Evolutionary conservation across 208 protist species (phyloP).

Genomic region (Acanthamoeba rhysodes): DNA sequence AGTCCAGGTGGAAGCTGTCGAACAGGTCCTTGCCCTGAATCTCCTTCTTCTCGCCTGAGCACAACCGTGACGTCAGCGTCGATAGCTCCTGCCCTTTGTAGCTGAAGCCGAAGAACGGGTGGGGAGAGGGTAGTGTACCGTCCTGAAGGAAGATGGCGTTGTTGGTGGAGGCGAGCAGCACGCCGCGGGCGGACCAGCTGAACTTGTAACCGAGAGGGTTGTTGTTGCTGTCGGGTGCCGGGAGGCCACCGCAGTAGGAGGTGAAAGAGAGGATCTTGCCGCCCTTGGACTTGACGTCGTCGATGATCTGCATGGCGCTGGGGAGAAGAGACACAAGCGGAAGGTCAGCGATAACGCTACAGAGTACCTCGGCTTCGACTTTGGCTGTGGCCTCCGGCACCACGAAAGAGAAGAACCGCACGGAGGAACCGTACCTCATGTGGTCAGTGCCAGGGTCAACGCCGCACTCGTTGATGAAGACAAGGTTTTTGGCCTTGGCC

Average conservation of each 20-base stretch:
- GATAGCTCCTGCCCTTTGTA: too few relatives aligned
- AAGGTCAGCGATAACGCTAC: not conserved
- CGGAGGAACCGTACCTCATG: slow-evolving; percentile 76
- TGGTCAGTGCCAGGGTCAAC: slow-evolving; percentile 93
- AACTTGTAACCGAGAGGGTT: slow-evolving; percentile 94
- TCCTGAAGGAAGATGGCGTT: slow-evolving; percentile 54
- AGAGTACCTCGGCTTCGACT: too few relatives aligned
- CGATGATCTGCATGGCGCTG: slow-evolving; percentile 82
- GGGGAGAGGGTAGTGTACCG: not conserved
- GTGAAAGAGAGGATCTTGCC: slow-evolving; percentile 85
- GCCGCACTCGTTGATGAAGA: slow-evolving; percentile 91
- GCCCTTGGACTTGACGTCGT: slow-evolving; percentile 86
- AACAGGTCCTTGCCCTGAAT: slow-evolving; percentile 75
- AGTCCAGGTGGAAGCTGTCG: slow-evolving; percentile 60
- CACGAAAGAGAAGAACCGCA: slow-evolving; percentile 18
- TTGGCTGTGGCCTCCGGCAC: too few relatives aligned
- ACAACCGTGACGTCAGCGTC: not conserved
- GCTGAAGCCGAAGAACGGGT: not conserved
- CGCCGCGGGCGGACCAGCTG: slow-evolving; percentile 89
- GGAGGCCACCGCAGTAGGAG: slow-evolving; percentile 91
- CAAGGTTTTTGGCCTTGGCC: slow-evolving; percentile 82
- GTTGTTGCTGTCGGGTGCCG: slow-evolving; percentile 88
- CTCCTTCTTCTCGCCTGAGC: slow-evolving; percentile 50
- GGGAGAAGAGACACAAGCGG: not conserved
- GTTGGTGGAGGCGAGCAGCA: slow-evolving; percentile 80